A percentile compares a stretch with the other conserved stretches of the same genome.
phyloP scores from a whole-genome alignment of 331 rosid species.

The Dryas integrifolia region DNA sequence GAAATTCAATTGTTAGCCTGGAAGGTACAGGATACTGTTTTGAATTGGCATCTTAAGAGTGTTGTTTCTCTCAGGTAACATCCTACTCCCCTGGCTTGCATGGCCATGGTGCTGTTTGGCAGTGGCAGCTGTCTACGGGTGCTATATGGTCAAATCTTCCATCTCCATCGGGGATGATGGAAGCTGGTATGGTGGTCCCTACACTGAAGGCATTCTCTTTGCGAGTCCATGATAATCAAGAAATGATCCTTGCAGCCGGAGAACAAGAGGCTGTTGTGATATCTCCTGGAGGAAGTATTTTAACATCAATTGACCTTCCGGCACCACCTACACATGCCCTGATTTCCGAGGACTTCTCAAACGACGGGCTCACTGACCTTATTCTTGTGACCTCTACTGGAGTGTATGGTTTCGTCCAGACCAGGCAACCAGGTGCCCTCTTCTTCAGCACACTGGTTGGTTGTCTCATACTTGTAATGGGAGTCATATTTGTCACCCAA shows the following conservation, averaged over 20 bases:
- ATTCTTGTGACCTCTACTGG: slow-evolving; percentile 79
- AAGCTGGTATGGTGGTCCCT: slow-evolving; percentile 71
- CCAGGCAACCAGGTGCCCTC: slow-evolving; percentile 96
- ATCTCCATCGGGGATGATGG: slow-evolving; percentile 95
- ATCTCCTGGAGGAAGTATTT: slow-evolving; percentile 79
- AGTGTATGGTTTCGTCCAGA: slow-evolving; percentile 92
- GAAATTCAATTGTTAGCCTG: neutral
- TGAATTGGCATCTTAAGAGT: slow-evolving; percentile 13
- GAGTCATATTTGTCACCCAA: slow-evolving; percentile 79
- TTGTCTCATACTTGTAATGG: slow-evolving; percentile 89
- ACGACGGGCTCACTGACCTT: slow-evolving; percentile 90
- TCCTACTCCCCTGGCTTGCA: slow-evolving; percentile 91
- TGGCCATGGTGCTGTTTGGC: slow-evolving; percentile 89
- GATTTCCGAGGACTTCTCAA: slow-evolving; percentile 84
- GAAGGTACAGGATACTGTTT: slow-evolving; percentile 2
- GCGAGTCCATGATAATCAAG: slow-evolving; percentile 57
- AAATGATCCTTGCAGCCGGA: slow-evolving; percentile 87
- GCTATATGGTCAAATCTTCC: slow-evolving; percentile 95
- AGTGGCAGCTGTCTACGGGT: slow-evolving; percentile 90
- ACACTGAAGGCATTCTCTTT: slow-evolving; percentile 76
- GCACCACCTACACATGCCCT: slow-evolving; percentile 78
- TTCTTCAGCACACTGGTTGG: slow-evolving; percentile 96
- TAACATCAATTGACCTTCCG: slow-evolving; percentile 76
- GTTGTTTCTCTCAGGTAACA: slow-evolving; percentile 57
- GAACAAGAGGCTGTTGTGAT: slow-evolving; percentile 90